phyloP scores from a whole-genome alignment of 306 rosid species.

The Sechiopsis laciniata region DNA sequence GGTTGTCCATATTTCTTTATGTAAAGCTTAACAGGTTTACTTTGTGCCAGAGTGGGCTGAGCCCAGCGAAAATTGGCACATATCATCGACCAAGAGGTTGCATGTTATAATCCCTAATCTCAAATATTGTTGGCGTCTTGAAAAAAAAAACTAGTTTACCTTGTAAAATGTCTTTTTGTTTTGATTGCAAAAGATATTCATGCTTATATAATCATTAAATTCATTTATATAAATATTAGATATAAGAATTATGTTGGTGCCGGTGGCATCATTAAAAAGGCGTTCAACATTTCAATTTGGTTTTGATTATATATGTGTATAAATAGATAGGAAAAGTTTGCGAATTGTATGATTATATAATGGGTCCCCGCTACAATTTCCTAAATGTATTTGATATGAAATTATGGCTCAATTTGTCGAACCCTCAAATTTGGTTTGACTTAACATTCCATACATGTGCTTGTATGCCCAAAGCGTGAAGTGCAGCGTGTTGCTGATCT shows the following conservation, averaged over 20 bases:
- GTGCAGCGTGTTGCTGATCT: slow-evolving; percentile 82
- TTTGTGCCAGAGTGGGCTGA: background rate
- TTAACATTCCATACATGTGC: slow-evolving; percentile 74
- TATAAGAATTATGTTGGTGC: background rate
- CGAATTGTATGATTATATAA: background rate
- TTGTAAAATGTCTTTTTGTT: background rate
- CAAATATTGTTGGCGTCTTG: no score
- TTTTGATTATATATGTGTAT: background rate
- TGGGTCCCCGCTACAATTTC: background rate
- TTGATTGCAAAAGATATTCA: background rate
- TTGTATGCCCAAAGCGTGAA: slow-evolving; percentile 85
- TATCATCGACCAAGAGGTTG: no score
- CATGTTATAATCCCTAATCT: no score
- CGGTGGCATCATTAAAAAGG: background rate
- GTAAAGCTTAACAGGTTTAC: background rate
- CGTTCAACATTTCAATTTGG: background rate
- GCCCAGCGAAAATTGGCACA: no score
- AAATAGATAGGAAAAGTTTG: background rate
- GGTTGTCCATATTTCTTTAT: background rate
- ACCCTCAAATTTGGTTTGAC: slow-evolving; percentile 32
- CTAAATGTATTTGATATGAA: background rate
- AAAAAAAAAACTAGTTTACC: background rate
- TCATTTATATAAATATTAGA: background rate
- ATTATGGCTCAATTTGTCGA: background rate
- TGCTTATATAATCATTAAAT: background rate